Base-by-base conservation (phyloP, 1,284 basidiomycete species). In the Kwoniella shivajii region DNA sequence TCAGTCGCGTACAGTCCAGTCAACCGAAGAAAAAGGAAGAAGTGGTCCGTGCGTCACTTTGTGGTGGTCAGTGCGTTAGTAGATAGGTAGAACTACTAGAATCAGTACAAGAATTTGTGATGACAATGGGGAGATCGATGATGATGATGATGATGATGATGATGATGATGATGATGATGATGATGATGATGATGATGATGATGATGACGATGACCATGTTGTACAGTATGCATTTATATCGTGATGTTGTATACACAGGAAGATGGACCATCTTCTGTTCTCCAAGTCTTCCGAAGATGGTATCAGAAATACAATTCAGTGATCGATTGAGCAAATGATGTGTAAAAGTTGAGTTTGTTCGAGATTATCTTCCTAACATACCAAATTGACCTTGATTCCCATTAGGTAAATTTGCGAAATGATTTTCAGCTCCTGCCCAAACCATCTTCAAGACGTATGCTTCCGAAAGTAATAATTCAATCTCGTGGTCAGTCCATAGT, bases 371-470 rank as follows among this genome's bases (percentile, higher is more conserved):
- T 2, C 74, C 74, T 56, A 76, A 57, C 74, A 76, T 76, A 26
- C 71, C 73, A 53, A 74, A 69, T n/a, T 66, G 60, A 16, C 64
- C 61, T 14, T 58, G 51, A 22, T 54, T 46, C 4, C 64, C 64
- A 29, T 68, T 64, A 4, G 66, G 62, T n/a, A 67, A 56, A 48
- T 76, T 74, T 11, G 74, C 72, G 59, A 95, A 90, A 77, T 95
- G 92, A 72, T 90, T 92, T 73, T 93, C 91, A 6, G 92, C 92
- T 63, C 93, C 92, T 66, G 92, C 89, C 92, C 92, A 95, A 69
- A 90, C 88, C 22, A 88, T 90, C 71, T 89, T 92, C 66, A 94
- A 86, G 50, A 98, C 90, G 71, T 96, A 99, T 7, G 96, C 95
- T 77, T 98, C 92, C 68, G 90, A 92, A 42, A 99, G 84, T 16